phyloP scores from a whole-genome alignment of 345 rosid species.

The Aquilaria sinensis region DNA sequence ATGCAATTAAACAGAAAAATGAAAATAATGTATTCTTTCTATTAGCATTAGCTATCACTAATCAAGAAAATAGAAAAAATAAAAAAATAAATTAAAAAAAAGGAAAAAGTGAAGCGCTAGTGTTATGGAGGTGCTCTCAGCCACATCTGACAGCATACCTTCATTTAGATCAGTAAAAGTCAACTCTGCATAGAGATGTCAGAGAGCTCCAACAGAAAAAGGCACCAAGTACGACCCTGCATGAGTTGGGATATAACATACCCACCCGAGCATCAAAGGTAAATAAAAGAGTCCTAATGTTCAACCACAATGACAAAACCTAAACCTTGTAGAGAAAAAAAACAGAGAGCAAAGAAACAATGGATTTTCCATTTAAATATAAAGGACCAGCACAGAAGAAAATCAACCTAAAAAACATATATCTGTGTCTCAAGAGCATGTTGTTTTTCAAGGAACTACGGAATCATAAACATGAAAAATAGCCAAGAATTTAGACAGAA shows the following conservation, averaged over 20 bases:
- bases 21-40: neutral
- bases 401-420: neutral
- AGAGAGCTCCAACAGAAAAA: slow-evolving; percentile 30
- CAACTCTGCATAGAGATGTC: slow-evolving; percentile 35
- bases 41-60: slow-evolving; percentile 12
- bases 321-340: neutral
- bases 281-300: slow-evolving; percentile 26
- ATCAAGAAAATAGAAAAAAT: slow-evolving; percentile 9
- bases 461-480: neutral
- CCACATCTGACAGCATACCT: slow-evolving; percentile 42
- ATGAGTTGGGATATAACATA: slow-evolving; percentile 39
- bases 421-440: neutral
- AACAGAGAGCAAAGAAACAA: neutral
- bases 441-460: slow-evolving; percentile 4
- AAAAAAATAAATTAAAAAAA: neutral
- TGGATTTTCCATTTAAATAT: neutral
- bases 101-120: slow-evolving; percentile 7
- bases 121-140: slow-evolving; percentile 15
- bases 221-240: slow-evolving; percentile 35
- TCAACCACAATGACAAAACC: slow-evolving; percentile 14
- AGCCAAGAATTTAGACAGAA: neutral
- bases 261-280: slow-evolving; percentile 30
- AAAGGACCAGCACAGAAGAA: neutral
- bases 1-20: slow-evolving; percentile 8
- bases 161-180: slow-evolving; percentile 20